A percentile compares a stretch with the other conserved stretches of the same genome.
Evolutionary conservation across 1,139 yeast genomes (phyloP).

Genomic region (Blastobotrys raffinosifermentans): DNA sequence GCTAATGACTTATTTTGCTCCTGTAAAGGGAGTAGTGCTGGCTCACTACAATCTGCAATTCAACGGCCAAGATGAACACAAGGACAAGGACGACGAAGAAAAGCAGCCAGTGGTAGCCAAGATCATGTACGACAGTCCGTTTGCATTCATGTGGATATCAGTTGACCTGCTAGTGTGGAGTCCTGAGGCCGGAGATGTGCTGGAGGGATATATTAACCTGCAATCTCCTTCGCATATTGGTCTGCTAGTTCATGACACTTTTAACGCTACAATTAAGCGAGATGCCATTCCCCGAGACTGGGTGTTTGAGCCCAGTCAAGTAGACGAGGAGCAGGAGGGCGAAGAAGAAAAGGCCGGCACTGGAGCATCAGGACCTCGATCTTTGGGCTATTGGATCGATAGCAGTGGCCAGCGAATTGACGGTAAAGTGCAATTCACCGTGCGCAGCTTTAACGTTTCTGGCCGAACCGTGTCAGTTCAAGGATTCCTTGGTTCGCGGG

Average conservation of each 20-base stretch:
- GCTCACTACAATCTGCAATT: conserved; percentile 63
- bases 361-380: conserved; percentile 35
- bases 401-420: conserved; percentile 65
- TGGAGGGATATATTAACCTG: conserved; percentile 84
- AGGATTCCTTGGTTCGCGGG: no score
- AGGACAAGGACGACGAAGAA: conserved; percentile 20
- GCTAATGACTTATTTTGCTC: conserved; percentile 71
- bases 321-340: conserved; percentile 42
- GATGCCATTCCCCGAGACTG: conserved; percentile 76
- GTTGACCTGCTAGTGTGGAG: conserved; percentile 87
- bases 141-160: conserved; percentile 77
- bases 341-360: conserved; percentile 24
- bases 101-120: conserved; percentile 46
- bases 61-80: conserved; percentile 34
- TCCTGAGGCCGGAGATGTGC: conserved; percentile 74
- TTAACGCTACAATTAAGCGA: conserved; percentile 87
- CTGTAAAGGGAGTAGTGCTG: conserved; percentile 75
- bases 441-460: conserved; percentile 65
- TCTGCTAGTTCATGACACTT: conserved; percentile 81
- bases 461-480: conserved; percentile 82
- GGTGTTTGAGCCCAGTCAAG: conserved; percentile 76
- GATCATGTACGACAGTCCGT: conserved; percentile 77
- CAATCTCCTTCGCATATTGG: conserved; percentile 97
- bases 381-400: conserved; percentile 86
- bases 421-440: conserved; percentile 71